Evolutionary conservation across 2,329 filamentous ascomycete species (phyloP), one percentile per base, ranked within the genome.

Genomic region (Elsinoe necatrix): DNA sequence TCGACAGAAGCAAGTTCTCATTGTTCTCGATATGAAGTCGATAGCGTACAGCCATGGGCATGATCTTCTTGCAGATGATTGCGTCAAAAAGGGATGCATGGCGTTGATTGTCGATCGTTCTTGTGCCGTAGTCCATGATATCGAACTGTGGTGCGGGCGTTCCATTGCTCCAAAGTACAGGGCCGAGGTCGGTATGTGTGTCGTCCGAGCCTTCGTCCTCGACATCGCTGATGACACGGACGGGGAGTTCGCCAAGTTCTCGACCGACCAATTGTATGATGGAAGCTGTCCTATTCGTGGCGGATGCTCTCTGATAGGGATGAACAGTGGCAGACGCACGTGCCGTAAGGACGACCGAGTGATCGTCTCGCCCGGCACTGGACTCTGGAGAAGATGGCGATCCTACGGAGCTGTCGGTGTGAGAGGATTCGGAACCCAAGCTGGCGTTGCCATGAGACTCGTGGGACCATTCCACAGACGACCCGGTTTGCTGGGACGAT

Each of bases 51-150:
- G 54, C 58, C 54, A 55, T 35, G 0, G 58, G 58, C 51, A 59
- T 57, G 51, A 59, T 57, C 23, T 57, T 59, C 14, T 50, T 39
- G 29, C 55, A 57, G 4, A 59, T 45, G 18, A 55, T 37, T 8
- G 12, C 52, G 23, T 59, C 55, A 39, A 57, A 59, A 2, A 59
- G 51, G 9, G 31, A 18, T 29, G 51, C 50, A 27, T 57, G 55
- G 23, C 52, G 21, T 12, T 27, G 34, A 21, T 42, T 55, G 18
- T 55, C 52, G 11, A 20, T 31, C 11, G 5, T 25, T 20, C 52
- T 29, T 14, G 52, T 55, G 37, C 52, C 52, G 39, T 55, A 55
- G n/a, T 55, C 39, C 52, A 55, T 55, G 9, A 55, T 39, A 25
- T 55, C 52, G 18, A 42, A 55, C 14, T 42, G 52, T 14, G 52